Base-by-base conservation (phyloP, 768 basidiomycete genomes). In the Pisolithus microcarpus region DNA sequence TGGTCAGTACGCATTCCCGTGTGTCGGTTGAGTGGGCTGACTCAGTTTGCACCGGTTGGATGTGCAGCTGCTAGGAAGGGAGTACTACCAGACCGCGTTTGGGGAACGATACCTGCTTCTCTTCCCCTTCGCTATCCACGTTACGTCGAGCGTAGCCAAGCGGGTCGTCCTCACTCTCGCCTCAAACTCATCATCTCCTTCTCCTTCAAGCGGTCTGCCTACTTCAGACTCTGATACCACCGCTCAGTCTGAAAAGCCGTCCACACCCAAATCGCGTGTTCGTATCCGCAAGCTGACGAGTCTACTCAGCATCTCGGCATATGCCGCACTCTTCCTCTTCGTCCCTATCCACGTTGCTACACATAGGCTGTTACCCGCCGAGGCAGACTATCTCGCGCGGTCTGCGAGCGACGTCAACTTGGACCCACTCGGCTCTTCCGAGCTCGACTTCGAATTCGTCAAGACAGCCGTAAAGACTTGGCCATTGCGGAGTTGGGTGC, bases 391-490 rank as follows among this genome's bases (percentile, higher is more conserved):
- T 2, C 82, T 81, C 19, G 61, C 7, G 55, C 65, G 40, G 38
- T 48, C 21, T 7, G 13, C 28, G 15, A 18, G 5, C 1, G 30
- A 19, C 19, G 23, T 4, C 24, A 36, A 46, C 8, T 34, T 38
- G n/a, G 24, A 44, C 30, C 7, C 44, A 31, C 28, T 91, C 21
- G 79, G 84, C 15, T 89, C 90, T 0, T 73, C 83, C 0, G 88
- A 92, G 59, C 75, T 93, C 36, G 84, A 89, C 65, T 92, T 78
- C 62, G 85, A 91, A 55, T 91, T 84, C 63, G 87, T 92, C 51
- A 91, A 91, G 62, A 74, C 77, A 5, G 86, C 79, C 3, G 65
- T 91, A 37, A 71, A 72, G 15, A 67, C 52, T 16, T 89, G 82
- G 77, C 86, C 87, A 0, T 66, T 70, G 61, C 71, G 78, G 37